These are phyloP conservation scores for Onygenales sp. DNA, from an alignment of 2,329 filamentous ascomycete species.

Conservation along the genomic window DNA sequence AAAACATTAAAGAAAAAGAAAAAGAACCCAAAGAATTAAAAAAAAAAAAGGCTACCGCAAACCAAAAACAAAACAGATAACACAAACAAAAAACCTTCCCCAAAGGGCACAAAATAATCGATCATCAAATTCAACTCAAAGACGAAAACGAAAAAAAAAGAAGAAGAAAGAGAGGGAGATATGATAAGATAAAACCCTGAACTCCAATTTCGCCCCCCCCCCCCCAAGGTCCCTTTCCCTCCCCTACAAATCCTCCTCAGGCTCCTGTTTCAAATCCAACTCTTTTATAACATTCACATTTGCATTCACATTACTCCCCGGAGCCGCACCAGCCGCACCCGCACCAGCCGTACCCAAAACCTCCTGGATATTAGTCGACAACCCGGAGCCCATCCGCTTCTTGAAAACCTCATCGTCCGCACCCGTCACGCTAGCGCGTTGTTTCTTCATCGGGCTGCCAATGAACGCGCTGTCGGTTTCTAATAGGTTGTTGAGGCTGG, in stretches of 20 bases:
- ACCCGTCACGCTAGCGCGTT: conserved; percentile 35
- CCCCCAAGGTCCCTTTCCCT: not conserved
- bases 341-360: conserved; percentile 15
- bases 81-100: no score
- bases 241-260: not conserved
- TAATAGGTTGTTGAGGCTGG: not conserved
- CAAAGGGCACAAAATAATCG: not conserved
- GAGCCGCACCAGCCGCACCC: not conserved
- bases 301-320: conserved; percentile 1
- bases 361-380: conserved; percentile 30
- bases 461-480: conserved; percentile 27
- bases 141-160: not conserved
- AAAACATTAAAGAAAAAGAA: no score
- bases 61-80: no score
- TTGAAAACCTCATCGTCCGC: conserved; percentile 32
- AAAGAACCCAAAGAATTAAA: not conserved
- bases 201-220: not conserved
- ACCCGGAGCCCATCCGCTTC: conserved; percentile 26
- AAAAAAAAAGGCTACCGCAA: not conserved
- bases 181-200: not conserved
- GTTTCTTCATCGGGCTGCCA: conserved; percentile 39
- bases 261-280: not conserved
- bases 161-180: not conserved
- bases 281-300: not conserved
- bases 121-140: not conserved